Conservation (phyloP, 1,284 basidiomycete genomes). For the Melampsora larici-populina region DNA sequence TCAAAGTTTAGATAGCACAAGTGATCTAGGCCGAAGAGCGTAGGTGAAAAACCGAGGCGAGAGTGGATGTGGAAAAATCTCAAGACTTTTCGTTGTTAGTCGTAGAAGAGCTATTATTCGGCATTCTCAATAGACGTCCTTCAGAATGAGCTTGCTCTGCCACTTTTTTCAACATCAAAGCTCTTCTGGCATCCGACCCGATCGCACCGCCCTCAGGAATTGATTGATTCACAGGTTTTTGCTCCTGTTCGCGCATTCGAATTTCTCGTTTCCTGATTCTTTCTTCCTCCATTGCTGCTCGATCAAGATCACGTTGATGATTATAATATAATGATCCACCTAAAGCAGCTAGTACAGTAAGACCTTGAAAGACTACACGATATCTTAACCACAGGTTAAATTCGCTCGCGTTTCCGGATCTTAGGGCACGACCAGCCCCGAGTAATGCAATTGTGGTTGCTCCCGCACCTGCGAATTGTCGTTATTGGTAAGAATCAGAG, state of each 20-base stretch:
- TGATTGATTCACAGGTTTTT: background rate
- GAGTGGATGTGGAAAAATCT: too few relatives aligned
- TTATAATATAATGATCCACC: slow-evolving; percentile 38
- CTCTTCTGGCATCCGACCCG: background rate
- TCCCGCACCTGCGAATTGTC: slow-evolving; percentile 14
- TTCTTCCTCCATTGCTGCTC: background rate
- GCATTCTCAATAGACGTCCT: background rate
- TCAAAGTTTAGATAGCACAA: too few relatives aligned
- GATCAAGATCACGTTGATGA: slow-evolving; percentile 5
- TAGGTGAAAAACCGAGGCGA: too few relatives aligned
- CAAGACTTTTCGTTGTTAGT: too few relatives aligned
- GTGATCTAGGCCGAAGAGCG: too few relatives aligned
- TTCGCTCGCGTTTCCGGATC: slow-evolving; percentile 12
- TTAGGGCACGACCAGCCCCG: slow-evolving; percentile 19
- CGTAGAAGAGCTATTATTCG: background rate
- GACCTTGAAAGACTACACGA: slow-evolving; percentile 32
- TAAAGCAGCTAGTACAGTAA: slow-evolving; percentile 32
- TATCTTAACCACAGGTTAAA: slow-evolving; percentile 35
- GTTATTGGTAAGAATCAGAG: background rate
- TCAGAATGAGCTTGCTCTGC: background rate
- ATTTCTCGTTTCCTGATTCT: background rate
- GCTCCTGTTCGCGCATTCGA: background rate
- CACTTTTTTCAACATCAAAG: background rate
- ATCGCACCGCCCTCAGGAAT: background rate
- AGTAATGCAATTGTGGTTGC: slow-evolving; percentile 36